phyloP scores from a whole-genome alignment of 257 asterid genomes.

The Solanum ossicruentum region DNA sequence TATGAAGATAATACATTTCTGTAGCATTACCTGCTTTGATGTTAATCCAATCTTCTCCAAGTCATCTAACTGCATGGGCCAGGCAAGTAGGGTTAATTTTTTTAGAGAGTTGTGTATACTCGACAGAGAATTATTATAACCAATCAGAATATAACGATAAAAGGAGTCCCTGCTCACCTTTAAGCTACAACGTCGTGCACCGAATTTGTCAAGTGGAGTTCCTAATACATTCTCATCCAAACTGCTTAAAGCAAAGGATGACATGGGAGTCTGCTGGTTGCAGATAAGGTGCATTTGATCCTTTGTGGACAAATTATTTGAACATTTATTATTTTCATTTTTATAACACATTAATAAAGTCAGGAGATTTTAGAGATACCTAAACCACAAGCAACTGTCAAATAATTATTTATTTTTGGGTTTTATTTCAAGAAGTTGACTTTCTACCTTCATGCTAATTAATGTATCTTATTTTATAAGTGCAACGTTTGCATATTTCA shows the following conservation, averaged over 20 bases:
- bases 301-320: too few species aligned
- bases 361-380: conserved; percentile 52
- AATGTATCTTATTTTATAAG: background rate
- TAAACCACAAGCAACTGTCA: conserved; percentile 49
- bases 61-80: conserved; percentile 50
- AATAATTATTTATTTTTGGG: background rate
- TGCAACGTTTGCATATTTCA: background rate
- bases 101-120: conserved; percentile 34
- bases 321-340: background rate
- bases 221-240: conserved; percentile 15
- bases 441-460: conserved; percentile 3
- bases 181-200: conserved; percentile 40
- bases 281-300: too few species aligned
- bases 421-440: background rate
- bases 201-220: conserved; percentile 60
- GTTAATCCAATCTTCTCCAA: conserved; percentile 75
- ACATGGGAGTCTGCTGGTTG: too few species aligned
- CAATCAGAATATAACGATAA: background rate
- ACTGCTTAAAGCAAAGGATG: too few species aligned
- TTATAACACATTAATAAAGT: conserved; percentile 2
- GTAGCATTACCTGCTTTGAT: conserved; percentile 86
- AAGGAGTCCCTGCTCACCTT: conserved; percentile 33
- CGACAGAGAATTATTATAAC: conserved; percentile 4
- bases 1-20: background rate
- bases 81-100: background rate